Evolutionary conservation across 306 rosid species (phyloP).

Genomic region (Lotus japonicus): DNA sequence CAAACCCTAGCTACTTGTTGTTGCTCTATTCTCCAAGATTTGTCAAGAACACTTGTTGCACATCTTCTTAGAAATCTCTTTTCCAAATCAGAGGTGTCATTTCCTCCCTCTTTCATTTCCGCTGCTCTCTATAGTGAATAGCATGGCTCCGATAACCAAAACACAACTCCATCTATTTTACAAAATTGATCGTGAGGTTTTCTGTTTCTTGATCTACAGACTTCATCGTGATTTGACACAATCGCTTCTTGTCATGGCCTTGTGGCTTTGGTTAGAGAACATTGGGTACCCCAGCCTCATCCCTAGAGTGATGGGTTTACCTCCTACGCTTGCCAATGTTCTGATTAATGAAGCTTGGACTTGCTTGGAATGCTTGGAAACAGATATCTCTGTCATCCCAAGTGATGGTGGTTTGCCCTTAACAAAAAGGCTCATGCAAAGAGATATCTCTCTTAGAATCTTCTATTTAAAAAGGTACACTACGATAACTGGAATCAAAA

Average conservation of each 20-base stretch:
- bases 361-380: slow-evolving; percentile 34
- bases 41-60: not conserved
- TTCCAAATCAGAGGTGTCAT: not conserved
- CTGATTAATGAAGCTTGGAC: slow-evolving; percentile 32
- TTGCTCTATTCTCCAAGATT: not conserved
- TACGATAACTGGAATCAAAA: slow-evolving; percentile 35
- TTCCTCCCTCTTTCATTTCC: not conserved
- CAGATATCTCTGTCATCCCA: not conserved
- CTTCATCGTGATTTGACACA: slow-evolving; percentile 19
- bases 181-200: slow-evolving; percentile 32
- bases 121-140: not conserved
- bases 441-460: slow-evolving; percentile 28
- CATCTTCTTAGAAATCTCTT: not conserved
- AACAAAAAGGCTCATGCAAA: slow-evolving; percentile 22
- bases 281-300: slow-evolving; percentile 30
- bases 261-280: slow-evolving; percentile 58
- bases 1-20: too few relatives aligned
- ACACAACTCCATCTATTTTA: slow-evolving; percentile 32
- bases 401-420: slow-evolving; percentile 19
- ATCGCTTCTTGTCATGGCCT: slow-evolving; percentile 45
- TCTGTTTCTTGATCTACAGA: slow-evolving; percentile 28
- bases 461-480: slow-evolving; percentile 31
- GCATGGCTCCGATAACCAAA: slow-evolving; percentile 14
- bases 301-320: not conserved
- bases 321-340: slow-evolving; percentile 4